Percentiles rank a stretch among this genome's conserved stretches.
Evolutionary conservation across 768 basidiomycete species (phyloP).

Genomic region (Clathrus columnatus): DNA sequence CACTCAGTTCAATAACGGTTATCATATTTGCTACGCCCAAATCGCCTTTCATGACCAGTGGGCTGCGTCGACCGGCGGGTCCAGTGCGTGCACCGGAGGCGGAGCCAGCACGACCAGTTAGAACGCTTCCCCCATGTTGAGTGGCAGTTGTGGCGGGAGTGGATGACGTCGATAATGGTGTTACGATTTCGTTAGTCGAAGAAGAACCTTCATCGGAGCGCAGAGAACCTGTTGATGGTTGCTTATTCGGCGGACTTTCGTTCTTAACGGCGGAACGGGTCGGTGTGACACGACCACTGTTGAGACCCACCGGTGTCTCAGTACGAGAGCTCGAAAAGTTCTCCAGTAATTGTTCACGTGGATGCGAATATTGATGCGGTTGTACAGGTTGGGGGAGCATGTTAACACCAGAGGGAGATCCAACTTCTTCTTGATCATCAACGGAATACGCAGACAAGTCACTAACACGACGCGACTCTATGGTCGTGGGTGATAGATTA

Average conservation of each 20-base stretch:
- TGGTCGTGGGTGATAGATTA: conserved; percentile 16
- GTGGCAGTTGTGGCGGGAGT: conserved; percentile 14
- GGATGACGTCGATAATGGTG: conserved; percentile 4
- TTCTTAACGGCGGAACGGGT: conserved; percentile 1
- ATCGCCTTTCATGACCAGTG: conserved; percentile 62
- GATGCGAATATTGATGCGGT: background rate
- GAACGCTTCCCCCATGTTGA: background rate
- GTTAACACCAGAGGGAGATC: background rate
- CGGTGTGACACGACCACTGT: background rate
- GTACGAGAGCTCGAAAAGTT: background rate
- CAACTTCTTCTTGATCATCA: conserved; percentile 28
- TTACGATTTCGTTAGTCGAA: background rate
- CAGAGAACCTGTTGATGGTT: conserved; percentile 5
- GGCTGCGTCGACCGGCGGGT: conserved; percentile 26
- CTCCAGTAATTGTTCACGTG: no score
- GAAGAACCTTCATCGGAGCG: background rate
- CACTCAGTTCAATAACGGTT: conserved; percentile 71
- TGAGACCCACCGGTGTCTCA: background rate
- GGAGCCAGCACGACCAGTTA: no score
- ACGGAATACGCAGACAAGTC: conserved; percentile 52
- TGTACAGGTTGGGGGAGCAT: background rate
- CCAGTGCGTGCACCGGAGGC: no score
- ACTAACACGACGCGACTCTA: conserved; percentile 18
- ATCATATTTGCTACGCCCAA: conserved; percentile 84
- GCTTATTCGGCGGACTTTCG: conserved; percentile 4